Evolutionary conservation across 257 asterid species (phyloP), one percentile per base, ranked within the genome.

Genomic region (Perilla frutescens): DNA sequence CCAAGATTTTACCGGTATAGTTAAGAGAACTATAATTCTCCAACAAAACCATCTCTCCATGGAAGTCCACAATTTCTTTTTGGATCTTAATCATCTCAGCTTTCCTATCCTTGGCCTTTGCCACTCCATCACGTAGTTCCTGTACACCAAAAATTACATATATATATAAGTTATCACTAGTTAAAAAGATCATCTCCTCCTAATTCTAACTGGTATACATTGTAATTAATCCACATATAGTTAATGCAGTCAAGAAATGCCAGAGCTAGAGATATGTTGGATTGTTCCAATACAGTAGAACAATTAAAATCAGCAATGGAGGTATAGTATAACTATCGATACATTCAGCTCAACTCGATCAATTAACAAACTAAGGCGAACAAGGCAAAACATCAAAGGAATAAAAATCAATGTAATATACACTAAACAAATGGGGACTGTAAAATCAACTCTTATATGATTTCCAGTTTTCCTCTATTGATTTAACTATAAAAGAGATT

Each of bases 1-100:
- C 8, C 2, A 50, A 62, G 12, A 20, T 4, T 14, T 36, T 75
- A 92, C 98, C 98, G 54, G 96, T 93, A 75, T 91, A 93, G 83
- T 93, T 93, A 65, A 93, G 97, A 73, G 97, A 91, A 62, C 98
- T 93, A 58, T 91, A 93, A 76, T 93, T 93, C 88, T 93, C 98
- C 85, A 93, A 77, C 77, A 93, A 82, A 67, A 93, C 97, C 98
- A 93, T 93, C 79, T 93, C 98, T 5, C 98, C 98, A 13, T 93
- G 98, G 72, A 93, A 86, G 81, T 93, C 97, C 1, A 93, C 97
- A 36, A 93, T 91, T 76, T 93, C 98, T 79, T 83, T 93, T 15
- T 91, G 80, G 40, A 87, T 89, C 79, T 80, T 86, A 39, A 84
- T 76, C 80, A 88, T 85, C 84, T 86, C 97, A 69, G 91, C 96